Evolutionary conservation across 225 moss, liverwort and hornwort species (phyloP).

Genomic region (Straminergon stramineum): DNA sequence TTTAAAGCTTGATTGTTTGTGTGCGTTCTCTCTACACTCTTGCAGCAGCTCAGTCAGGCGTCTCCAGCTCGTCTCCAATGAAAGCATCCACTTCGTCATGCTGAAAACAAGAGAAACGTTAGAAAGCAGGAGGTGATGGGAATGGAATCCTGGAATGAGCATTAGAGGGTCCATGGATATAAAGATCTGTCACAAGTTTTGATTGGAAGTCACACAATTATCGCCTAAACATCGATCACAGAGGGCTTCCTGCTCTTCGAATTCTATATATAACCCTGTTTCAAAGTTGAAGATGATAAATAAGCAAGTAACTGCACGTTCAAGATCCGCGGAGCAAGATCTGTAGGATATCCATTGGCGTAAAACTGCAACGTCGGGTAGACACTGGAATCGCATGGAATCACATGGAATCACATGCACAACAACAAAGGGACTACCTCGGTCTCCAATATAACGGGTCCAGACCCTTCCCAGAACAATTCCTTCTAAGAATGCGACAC

Average conservation of each 20-base stretch:
- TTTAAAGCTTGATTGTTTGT: constrained; percentile 26
- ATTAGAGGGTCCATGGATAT: neutral
- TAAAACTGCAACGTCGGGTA: constrained; percentile 84
- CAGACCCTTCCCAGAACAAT: neutral
- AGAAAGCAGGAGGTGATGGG: neutral
- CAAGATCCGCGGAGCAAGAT: neutral
- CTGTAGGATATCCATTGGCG: constrained; percentile 61
- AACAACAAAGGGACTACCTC: neutral
- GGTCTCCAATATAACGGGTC: neutral
- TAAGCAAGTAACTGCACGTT: neutral
- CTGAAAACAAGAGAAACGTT: constrained; percentile 9
- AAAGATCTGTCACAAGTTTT: neutral
- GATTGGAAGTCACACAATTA: neutral
- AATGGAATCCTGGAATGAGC: neutral
- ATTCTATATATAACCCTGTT: neutral
- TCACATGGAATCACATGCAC: neutral
- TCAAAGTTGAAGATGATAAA: neutral
- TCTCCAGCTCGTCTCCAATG: constrained; percentile 34
- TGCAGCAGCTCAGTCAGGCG: constrained; percentile 49
- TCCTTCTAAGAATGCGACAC: neutral
- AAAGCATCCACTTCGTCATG: constrained; percentile 43
- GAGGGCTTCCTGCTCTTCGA: neutral
- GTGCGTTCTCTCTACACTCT: constrained; percentile 19
- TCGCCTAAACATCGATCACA: too few relatives aligned
- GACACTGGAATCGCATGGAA: constrained; percentile 27